A percentile compares a stretch with the other conserved stretches of the same genome.
phyloP scores from a whole-genome alignment of 1,139 yeast genomes.

The Kazachstania sp. region DNA sequence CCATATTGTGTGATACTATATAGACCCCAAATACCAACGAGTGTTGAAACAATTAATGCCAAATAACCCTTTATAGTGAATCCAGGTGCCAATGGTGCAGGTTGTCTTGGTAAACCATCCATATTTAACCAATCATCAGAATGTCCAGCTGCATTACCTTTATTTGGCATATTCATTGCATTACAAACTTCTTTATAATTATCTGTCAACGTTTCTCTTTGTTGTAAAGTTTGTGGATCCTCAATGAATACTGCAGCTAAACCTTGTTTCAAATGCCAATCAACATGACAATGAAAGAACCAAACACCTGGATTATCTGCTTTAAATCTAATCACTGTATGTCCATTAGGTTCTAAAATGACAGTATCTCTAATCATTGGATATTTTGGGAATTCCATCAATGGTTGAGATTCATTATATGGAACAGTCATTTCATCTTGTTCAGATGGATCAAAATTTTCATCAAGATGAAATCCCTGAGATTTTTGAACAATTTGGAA shows the following conservation, averaged over 20 bases:
- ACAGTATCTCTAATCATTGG: conserved; percentile 64
- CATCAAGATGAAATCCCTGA: conserved; percentile 33
- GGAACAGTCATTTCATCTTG: conserved; percentile 37
- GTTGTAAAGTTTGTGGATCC: conserved; percentile 49
- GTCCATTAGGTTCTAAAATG: conserved; percentile 55
- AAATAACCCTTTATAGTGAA: conserved; percentile 62
- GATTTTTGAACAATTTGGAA: conserved; percentile 64
- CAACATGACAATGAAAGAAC: conserved; percentile 79
- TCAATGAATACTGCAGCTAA: conserved; percentile 60
- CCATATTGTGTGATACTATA: conserved; percentile 52
- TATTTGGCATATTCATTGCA: conserved; percentile 36
- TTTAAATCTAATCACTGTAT: conserved; percentile 55
- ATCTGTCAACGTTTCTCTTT: conserved; percentile 36
- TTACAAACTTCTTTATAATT: conserved; percentile 44
- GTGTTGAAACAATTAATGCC: conserved; percentile 49
- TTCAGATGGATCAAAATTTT: conserved; percentile 37
- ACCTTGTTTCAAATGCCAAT: conserved; percentile 77
- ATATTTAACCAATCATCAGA: conserved; percentile 44
- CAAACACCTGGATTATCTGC: conserved; percentile 80
- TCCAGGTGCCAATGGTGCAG: conserved; percentile 52
- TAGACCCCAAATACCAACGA: conserved; percentile 53
- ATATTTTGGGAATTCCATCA: conserved; percentile 43
- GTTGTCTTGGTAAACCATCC: conserved; percentile 49
- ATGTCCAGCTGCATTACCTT: conserved; percentile 71
- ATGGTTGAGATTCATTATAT: conserved; percentile 39